Evolutionary conservation across 208 protist species (phyloP).

Genomic region (Wallacemonas sp.): DNA sequence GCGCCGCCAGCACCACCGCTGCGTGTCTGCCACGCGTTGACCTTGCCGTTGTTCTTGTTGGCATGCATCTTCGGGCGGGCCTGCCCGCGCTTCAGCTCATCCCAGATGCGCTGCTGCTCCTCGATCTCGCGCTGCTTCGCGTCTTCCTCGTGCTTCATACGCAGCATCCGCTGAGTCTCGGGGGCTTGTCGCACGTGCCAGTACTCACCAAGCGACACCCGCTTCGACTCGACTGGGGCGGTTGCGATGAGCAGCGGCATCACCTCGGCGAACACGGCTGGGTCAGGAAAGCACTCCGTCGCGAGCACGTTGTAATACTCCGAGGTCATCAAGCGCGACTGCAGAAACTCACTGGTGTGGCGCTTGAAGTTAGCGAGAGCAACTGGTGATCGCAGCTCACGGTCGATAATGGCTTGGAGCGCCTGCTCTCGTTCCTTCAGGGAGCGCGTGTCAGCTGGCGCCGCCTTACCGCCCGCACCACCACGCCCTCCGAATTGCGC

Average conservation of each 20-base stretch:
- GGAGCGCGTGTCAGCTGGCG: slow-evolving; percentile 26
- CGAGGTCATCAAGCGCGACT: slow-evolving; percentile 50
- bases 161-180: slow-evolving; percentile 52
- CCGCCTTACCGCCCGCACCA: slow-evolving; percentile 13
- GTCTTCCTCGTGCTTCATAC: slow-evolving; percentile 48
- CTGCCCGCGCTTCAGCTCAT: slow-evolving; percentile 4
- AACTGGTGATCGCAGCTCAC: slow-evolving; percentile 38
- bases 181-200: slow-evolving; percentile 76
- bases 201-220: slow-evolving; percentile 60
- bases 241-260: slow-evolving; percentile 80
- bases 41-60: slow-evolving; percentile 29
- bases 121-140: slow-evolving; percentile 33
- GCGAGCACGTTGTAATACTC: slow-evolving; percentile 71
- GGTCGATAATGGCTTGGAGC: slow-evolving; percentile 45
- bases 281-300: slow-evolving; percentile 45
- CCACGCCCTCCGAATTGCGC: too few species aligned
- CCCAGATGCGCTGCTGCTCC: slow-evolving; percentile 22
- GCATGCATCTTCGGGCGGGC: background rate
- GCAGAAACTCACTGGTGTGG: slow-evolving; percentile 66
- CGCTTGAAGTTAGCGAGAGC: slow-evolving; percentile 43
- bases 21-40: slow-evolving; percentile 47
- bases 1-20: slow-evolving; percentile 14
- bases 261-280: slow-evolving; percentile 50
- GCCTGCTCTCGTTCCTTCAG: slow-evolving; percentile 28
- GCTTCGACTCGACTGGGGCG: slow-evolving; percentile 42